phyloP scores from a whole-genome alignment of 345 rosid species.

The Adansonia digitata region DNA sequence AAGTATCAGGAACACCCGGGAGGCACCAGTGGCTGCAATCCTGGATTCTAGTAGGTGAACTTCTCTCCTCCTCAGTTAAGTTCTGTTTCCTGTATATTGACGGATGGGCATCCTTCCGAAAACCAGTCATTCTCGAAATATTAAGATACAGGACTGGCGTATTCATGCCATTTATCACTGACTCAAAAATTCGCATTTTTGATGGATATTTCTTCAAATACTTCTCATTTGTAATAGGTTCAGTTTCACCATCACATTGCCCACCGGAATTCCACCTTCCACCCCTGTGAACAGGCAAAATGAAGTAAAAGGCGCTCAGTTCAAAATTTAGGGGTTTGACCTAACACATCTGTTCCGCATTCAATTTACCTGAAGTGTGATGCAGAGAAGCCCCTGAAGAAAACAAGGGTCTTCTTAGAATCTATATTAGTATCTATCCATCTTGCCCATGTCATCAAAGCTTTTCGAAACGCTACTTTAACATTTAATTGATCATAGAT shows the following conservation, averaged over 20 bases:
- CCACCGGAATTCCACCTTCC: slow-evolving; percentile 53
- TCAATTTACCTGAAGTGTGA: slow-evolving; percentile 36
- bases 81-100: slow-evolving; percentile 35
- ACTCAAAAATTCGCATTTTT: slow-evolving; percentile 35
- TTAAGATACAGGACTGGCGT: slow-evolving; percentile 34
- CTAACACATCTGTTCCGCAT: too few relatives aligned
- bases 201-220: slow-evolving; percentile 26
- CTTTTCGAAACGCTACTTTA: slow-evolving; percentile 33
- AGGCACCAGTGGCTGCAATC: slow-evolving; percentile 62
- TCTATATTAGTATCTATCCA: slow-evolving; percentile 40
- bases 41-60: slow-evolving; percentile 22
- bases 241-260: slow-evolving; percentile 32
- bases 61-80: slow-evolving; percentile 23
- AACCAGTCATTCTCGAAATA: slow-evolving; percentile 37
- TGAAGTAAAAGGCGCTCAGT: not conserved
- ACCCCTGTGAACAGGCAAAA: slow-evolving; percentile 24
- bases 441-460: slow-evolving; percentile 42
- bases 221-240: slow-evolving; percentile 22
- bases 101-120: slow-evolving; percentile 43
- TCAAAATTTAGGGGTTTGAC: not conserved
- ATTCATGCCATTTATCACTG: slow-evolving; percentile 29
- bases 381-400: slow-evolving; percentile 41
- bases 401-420: slow-evolving; percentile 32
- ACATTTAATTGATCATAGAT: slow-evolving; percentile 28
- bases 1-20: slow-evolving; percentile 53